Base-by-base conservation (phyloP, 169 alveolate genomes). In the Haemoproteus tartakovskyi region DNA sequence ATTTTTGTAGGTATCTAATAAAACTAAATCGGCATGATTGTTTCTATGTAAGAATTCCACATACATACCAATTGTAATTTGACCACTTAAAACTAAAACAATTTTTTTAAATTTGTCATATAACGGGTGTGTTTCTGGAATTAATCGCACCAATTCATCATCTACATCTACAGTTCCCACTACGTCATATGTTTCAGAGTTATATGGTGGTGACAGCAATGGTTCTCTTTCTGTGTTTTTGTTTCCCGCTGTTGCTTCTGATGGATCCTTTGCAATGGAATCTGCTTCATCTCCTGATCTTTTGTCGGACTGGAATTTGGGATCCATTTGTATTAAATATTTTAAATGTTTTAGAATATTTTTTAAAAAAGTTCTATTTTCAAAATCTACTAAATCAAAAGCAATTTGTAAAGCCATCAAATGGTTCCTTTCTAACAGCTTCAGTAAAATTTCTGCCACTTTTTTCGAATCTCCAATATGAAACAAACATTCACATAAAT, bases 331-430 rank as follows among this genome's bases (percentile, higher is more conserved):
- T n/a, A n/a, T n/a, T n/a, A n/a, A n/a, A n/a, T 62, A 70, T 14
- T 79, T 79, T 14, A 62, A 56, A 9, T 56, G 48, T 37, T 51
- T 57, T 56, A 63, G 38, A 21, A 91, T 88, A 60, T 87, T 70
- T 24, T 92, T 89, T n/a, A 93, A 67, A 84, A 94, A 96, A 30
- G 79, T 52, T 29, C 93, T 94, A 87, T 94, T 95, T 82, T 95
- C 96, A 52, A 91, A 94, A 51, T 96, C 98, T 16, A 91, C 95
- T 22, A 96, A 85, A 87, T 96, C 99, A 80, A 92, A 92, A 26
- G 95, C 93, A 48, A 96, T 87, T 87, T 96, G 94, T 74, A 85
- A 92, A 24, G 97, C 99, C 59, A 87, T 82, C 29, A 92, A 70
- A 47, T 89, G 90, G 18, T 92, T 91, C 22, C 41, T 87, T 21